phyloP scores from a whole-genome alignment of 768 basidiomycete genomes.

The Melanogaster broomeanus region DNA sequence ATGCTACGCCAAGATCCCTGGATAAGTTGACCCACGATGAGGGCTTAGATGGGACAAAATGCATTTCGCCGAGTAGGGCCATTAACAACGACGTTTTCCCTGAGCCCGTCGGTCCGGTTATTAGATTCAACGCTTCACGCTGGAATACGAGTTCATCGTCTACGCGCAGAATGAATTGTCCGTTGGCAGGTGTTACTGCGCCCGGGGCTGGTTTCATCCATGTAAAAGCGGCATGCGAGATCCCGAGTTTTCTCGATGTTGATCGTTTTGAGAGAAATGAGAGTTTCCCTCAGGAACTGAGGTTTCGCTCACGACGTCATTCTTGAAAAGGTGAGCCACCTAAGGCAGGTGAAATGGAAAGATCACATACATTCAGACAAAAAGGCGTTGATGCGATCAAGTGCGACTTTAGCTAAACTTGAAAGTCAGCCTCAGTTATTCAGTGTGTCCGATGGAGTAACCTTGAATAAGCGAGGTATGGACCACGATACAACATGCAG shows the following conservation, averaged over 20 bases:
- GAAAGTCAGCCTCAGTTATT: neutral
- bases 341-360: neutral
- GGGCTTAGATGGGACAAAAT: constrained; percentile 50
- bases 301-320: neutral
- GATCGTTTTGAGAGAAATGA: neutral
- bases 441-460: constrained; percentile 24
- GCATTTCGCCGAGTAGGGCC: constrained; percentile 67
- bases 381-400: constrained; percentile 9
- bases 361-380: constrained; percentile 1
- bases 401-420: constrained; percentile 15
- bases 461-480: constrained; percentile 9
- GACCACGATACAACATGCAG: neutral
- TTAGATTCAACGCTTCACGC: constrained; percentile 51
- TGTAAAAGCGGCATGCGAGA: constrained; percentile 7
- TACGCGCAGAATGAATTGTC: constrained; percentile 50
- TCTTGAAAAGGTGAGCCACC: neutral
- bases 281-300: neutral
- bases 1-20: constrained; percentile 66
- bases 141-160: constrained; percentile 57
- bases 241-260: neutral
- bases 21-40: constrained; percentile 72
- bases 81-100: constrained; percentile 69
- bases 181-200: constrained; percentile 10
- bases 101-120: constrained; percentile 58
- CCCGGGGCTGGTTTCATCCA: constrained; percentile 1